Base-by-base conservation (phyloP, 495 filamentous ascomycete species). In the Penicillium nucicola region DNA sequence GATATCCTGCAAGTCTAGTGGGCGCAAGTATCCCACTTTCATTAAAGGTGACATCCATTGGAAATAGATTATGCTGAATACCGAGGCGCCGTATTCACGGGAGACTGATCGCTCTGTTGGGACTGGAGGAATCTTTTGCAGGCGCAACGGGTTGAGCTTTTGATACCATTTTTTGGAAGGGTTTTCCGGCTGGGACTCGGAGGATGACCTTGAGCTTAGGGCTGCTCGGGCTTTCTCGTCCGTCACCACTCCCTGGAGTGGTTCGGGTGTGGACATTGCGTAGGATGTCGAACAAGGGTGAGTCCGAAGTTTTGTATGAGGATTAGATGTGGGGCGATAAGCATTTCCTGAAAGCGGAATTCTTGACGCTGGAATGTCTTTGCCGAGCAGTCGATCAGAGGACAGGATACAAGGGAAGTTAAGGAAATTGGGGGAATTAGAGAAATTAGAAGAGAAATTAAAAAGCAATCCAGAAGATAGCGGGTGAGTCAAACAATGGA, bases 1-100 rank as follows among this genome's bases (percentile, higher is more conserved):
- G 48, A 97, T 83, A 62, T 97, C 92, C 61, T 86, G 86, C 31
- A 84, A 68, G 56, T 96, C 88, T 6, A 97, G 78, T 11, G 84
- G 83, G 9, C 92, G 84, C 60, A 90, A 81, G 65, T 96, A 97
- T 14, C 92, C 92, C 5, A 66, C 61, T 60, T 74, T 71, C 69
- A 80, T 77, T 50, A 89, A 77, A 3, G 85, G 80, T 14, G 57
- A 63, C 62, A 83, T 83, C 70, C 84, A 85, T 62, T 85, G 81
- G 48, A 85, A 85, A 1, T 71, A 75, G 11, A 81, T 48, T 11
- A 67, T 43, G 65, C 80, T 84, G 41, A 84, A 67, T 36, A 82
- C 74, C 5, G 64, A 61, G 6, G 82, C 82, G 4, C 66, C 62
- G 61, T 83, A 69, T 57, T 86, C 83, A 22, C 61, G 67, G 7